Percentiles rank a stretch among this genome's conserved stretches.
Evolutionary conservation across 2,329 filamentous ascomycete genomes (phyloP).

Genomic region (Aspergillus intermedius): DNA sequence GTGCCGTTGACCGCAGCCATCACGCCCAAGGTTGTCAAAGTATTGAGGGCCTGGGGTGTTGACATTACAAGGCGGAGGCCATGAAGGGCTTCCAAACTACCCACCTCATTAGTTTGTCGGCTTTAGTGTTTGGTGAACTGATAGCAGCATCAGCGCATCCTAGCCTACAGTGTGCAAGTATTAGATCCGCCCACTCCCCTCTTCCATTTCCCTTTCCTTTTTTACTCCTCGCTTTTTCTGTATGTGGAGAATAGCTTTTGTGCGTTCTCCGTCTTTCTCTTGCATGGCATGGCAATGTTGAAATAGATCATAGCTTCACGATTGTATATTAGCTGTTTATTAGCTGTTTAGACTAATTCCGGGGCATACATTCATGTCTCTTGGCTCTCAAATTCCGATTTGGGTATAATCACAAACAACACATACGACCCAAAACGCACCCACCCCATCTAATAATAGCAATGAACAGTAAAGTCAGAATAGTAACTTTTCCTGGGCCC

Average conservation of each 20-base stretch:
- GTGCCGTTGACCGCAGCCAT: slow-evolving; percentile 86
- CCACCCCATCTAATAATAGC: background rate
- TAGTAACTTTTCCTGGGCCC: background rate
- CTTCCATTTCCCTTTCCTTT: background rate
- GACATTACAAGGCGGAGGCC: slow-evolving; percentile 74
- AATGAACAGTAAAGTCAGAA: background rate
- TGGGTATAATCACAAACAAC: slow-evolving; percentile 10
- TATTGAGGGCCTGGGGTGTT: slow-evolving; percentile 82
- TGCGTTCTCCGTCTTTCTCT: slow-evolving; percentile 1
- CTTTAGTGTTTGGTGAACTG: background rate
- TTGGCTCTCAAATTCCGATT: slow-evolving; percentile 14
- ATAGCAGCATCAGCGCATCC: background rate
- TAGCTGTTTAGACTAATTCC: slow-evolving; percentile 23
- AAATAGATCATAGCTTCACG: slow-evolving; percentile 9
- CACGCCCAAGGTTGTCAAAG: slow-evolving; percentile 89
- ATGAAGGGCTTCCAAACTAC: slow-evolving; percentile 17
- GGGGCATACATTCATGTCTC: slow-evolving; percentile 12
- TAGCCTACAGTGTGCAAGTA: no score
- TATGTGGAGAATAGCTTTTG: no score
- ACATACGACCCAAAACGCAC: background rate
- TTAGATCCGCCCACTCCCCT: background rate
- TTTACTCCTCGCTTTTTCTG: background rate
- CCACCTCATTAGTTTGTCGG: background rate
- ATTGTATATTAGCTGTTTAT: slow-evolving; percentile 24
- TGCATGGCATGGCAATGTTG: slow-evolving; percentile 17